Evolutionary conservation across 2,329 filamentous ascomycete genomes (phyloP).

Genomic region (Nemania sp.): DNA sequence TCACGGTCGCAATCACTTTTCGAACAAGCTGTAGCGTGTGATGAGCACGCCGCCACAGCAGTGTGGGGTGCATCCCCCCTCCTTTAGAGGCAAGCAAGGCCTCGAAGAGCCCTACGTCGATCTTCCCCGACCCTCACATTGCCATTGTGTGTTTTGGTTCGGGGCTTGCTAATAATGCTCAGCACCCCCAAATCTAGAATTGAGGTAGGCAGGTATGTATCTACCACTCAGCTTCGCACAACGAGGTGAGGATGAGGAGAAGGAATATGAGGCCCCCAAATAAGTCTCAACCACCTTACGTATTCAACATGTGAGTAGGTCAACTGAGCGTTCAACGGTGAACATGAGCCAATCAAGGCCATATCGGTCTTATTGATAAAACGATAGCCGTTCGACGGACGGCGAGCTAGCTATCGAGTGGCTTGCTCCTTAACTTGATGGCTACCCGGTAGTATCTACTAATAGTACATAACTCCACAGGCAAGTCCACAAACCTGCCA

Average conservation of each 20-base stretch:
- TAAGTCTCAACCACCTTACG: not conserved
- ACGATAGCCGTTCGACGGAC: constrained; percentile 26
- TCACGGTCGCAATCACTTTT: constrained; percentile 31
- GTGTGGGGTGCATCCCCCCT: constrained; percentile 45
- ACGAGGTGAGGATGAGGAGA: constrained; percentile 7
- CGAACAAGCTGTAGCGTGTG: constrained; percentile 29
- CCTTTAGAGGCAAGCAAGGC: constrained; percentile 30
- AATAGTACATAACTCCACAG: constrained; percentile 11
- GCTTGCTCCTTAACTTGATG: constrained; percentile 12
- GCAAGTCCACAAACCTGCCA: not conserved
- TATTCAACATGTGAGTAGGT: constrained; percentile 32
- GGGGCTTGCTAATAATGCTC: constrained; percentile 21
- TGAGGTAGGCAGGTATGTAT: too few relatives aligned
- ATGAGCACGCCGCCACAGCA: constrained; percentile 37
- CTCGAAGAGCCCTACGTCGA: constrained; percentile 32
- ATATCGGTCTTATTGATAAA: constrained; percentile 20
- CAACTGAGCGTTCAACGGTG: constrained; percentile 29
- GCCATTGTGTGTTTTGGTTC: constrained; percentile 16
- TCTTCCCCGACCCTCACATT: constrained; percentile 19
- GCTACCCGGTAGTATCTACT: not conserved
- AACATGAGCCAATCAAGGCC: constrained; percentile 36
- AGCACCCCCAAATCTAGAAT: not conserved
- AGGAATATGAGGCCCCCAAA: not conserved
- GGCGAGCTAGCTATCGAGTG: constrained; percentile 23
- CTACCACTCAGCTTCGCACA: constrained; percentile 31